Base-by-base conservation (phyloP, 371 early-diverging fungal species). In the Circinella minor region DNA sequence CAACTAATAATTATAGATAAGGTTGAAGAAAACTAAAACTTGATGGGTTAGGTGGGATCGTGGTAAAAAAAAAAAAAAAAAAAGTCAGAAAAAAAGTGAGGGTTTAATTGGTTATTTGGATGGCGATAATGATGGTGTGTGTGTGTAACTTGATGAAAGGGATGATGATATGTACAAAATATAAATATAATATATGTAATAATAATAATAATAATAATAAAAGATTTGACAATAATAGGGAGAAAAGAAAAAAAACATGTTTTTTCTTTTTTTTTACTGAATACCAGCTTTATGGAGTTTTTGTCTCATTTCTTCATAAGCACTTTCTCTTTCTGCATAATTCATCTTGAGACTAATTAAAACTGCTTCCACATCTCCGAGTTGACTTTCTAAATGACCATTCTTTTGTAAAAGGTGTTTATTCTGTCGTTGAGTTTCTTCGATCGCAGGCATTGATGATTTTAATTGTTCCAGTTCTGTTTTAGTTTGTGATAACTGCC, bases 281-380 rank as follows among this genome's bases (percentile, higher is more conserved):
- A 27, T 27, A 55, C 67, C 67, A 43, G 67, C 67, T 14, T 59
- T 55, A n/a, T 66, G 67, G 3, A 61, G 36, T 11, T 68, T 68
- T 62, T 84, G 82, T 13, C 75, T 67, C 70, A 92, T 68, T 5
- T 67, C 61, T 51, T 87, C 89, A 47, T 89, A 75, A 55, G 88
- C 86, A 68, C 84, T 89, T 74, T 94, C 95, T 65, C 84, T 83
- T 72, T 93, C 90, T 8, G 90, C 93, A 65, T 88, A 90, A 69
- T 86, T 78, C 72, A 86, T 76, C 74, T 92, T 92, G 54, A 86
- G 83, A 69, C 84, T 87, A 10, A 89, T 80, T 65, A 95, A 65
- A 61, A 84, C 72, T 4, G 80, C 84, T 74, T 93, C 90, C 71
- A 93, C 67, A 61, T 88, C 77, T 55, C 69, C 81, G 57, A 93